Evolutionary conservation across 1,139 yeast genomes (phyloP), one percentile per base, ranked within the genome.

Genomic region (Zygoascus meyerae): DNA sequence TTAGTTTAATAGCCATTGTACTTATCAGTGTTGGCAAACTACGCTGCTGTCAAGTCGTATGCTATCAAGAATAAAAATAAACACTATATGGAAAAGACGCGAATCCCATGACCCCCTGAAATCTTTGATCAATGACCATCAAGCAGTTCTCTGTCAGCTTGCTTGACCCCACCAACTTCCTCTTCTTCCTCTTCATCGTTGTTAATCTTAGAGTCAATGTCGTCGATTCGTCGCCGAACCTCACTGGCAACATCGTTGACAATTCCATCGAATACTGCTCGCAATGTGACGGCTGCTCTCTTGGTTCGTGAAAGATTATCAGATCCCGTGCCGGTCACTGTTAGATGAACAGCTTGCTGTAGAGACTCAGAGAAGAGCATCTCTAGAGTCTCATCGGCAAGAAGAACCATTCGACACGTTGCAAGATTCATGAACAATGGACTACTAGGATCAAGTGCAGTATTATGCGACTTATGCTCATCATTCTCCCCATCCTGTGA

Each of bases 301-400:
- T 42, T 46, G 18, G 54, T 46, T 42, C 50, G 55, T 7, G 35
- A 37, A 12, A 39, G 35, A 16, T 42, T 38, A 40, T 54, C 59
- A 6, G 58, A 55, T 5, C 68, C 66, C 2, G 68, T 65, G 26
- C 68, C 69, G 29, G 53, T 55, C 54, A 79, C 78, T 35, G 80
- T 78, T 35, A 89, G 71, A 57, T 84, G 87, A 44, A 89, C 75
- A 0, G 95, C 78, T 7, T 72, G 65, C 46, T 83, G 75, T 40
- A 83, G 72, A 1, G 90, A 84, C 26, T 72, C 69, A 33, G 86
- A 74, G 65, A 92, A 92, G 54, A 90, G 78, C 36, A 84, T 70
- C 62, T 92, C 97, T 55, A 89, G 83, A 0, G 97, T 86, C 60
- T 89, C 97, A 63, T 90, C 96, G 0, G 97, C 97, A 12, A 92